Base-by-base conservation (phyloP, 192 early-diverging fungal species). In the Obelidium mucronatum region DNA sequence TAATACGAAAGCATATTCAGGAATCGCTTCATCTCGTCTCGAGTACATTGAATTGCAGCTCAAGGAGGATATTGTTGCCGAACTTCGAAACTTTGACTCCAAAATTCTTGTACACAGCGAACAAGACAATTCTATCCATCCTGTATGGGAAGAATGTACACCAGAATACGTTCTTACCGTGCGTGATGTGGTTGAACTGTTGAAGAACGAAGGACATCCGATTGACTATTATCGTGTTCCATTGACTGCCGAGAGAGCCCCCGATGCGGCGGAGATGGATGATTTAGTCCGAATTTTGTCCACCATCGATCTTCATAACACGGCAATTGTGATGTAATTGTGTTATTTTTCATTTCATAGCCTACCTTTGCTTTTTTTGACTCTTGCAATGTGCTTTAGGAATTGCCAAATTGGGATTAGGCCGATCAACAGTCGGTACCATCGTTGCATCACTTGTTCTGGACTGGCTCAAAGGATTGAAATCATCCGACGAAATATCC, bases 321-420 rank as follows among this genome's bases (percentile, higher is more conserved):
- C 85, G 22, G 81, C 86, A 1, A 76, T 91, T 48, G 82, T 91
- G 19, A 37, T 91, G 85, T 75, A 42, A 73, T 77, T 81, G 52
- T 61, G 6, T 26, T 73, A 24, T 22, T 8, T 24, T 24, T n/a
- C n/a, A n/a, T n/a, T 58, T 58, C 26, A 24, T 11, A 1, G 5
- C 26, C 55, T 58, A 44, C 42, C 17, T 22, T 26, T 64, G 26
- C 24, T 65, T 39, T 11, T 30, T 6, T 3, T 40, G 40, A 19
- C 40, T 51, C 28, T 37, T 54, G 15, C 40, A 36, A 35, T 28
- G 19, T 19, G 37, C 52, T 30, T 52, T 30, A 80, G 78, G 52
- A 90, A 90, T 56, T 90, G 89, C 77, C 90, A 91, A 77, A 78
- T 90, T 24, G n/a, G 89, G 90, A 1, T 36, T 87, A 11, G 90